Evolutionary conservation across 2,329 filamentous ascomycete species (phyloP).

Genomic region (Sporothrix pallida): DNA sequence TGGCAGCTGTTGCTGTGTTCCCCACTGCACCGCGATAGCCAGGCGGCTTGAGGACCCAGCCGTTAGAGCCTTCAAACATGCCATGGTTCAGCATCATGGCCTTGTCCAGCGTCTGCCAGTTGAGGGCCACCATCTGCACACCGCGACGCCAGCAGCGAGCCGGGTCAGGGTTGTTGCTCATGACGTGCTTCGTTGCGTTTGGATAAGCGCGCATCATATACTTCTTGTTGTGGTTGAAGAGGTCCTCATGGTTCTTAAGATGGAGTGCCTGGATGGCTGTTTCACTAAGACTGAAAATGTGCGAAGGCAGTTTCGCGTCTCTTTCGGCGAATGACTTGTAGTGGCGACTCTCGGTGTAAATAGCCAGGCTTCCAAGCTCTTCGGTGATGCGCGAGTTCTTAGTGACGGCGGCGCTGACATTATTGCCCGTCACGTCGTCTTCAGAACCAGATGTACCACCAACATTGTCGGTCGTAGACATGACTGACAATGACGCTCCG

Average conservation of each 20-base stretch:
- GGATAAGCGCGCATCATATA: slow-evolving; percentile 94
- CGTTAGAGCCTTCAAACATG: slow-evolving; percentile 88
- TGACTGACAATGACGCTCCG: slow-evolving; percentile 43
- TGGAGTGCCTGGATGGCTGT: slow-evolving; percentile 68
- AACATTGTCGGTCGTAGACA: slow-evolving; percentile 42
- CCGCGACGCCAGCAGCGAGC: slow-evolving; percentile 90
- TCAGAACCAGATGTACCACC: slow-evolving; percentile 49
- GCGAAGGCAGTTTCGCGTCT: slow-evolving; percentile 62
- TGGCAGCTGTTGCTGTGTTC: slow-evolving; percentile 40
- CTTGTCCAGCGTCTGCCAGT: slow-evolving; percentile 95
- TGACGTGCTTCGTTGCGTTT: slow-evolving; percentile 70
- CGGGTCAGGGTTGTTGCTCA: slow-evolving; percentile 94
- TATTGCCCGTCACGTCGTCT: slow-evolving; percentile 47
- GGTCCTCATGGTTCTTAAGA: slow-evolving; percentile 69
- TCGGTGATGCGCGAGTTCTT: slow-evolving; percentile 63
- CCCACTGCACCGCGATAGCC: slow-evolving; percentile 64
- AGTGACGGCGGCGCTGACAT: slow-evolving; percentile 39
- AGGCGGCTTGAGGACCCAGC: slow-evolving; percentile 84
- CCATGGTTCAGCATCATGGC: slow-evolving; percentile 96
- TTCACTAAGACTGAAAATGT: slow-evolving; percentile 91
- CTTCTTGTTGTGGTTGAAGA: slow-evolving; percentile 85
- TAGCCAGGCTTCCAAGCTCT: slow-evolving; percentile 72
- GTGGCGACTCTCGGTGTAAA: slow-evolving; percentile 86
- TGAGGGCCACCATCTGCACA: slow-evolving; percentile 96
- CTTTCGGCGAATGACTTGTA: slow-evolving; percentile 75